These are phyloP conservation scores for Haberlea rhodopensis DNA, from an alignment of 257 asterid genomes.

Conservation along the genomic window DNA sequence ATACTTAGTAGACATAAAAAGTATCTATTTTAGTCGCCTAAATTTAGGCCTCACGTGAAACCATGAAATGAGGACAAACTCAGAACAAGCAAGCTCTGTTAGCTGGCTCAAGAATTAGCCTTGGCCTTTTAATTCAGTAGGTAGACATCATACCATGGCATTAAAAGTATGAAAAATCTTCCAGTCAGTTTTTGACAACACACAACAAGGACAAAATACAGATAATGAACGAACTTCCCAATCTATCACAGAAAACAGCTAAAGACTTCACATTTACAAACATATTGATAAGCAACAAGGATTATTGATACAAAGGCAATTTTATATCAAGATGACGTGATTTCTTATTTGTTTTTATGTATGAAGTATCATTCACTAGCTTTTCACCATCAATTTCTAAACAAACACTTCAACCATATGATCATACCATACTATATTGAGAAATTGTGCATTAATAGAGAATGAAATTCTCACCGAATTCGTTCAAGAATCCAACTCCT, in stretches of 20 bases:
- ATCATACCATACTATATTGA: neutral
- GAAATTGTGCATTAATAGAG: neutral
- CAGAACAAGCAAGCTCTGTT: too few relatives aligned
- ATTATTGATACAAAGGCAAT: neutral
- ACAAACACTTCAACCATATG: neutral
- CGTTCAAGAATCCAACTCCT: conserved; percentile 20
- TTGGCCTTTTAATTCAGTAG: neutral
- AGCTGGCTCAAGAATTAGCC: too few relatives aligned
- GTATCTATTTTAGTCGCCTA: too few relatives aligned
- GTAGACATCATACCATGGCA: neutral
- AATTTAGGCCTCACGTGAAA: too few relatives aligned
- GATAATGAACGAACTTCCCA: too few relatives aligned
- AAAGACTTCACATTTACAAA: neutral
- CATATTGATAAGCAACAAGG: neutral
- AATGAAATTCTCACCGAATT: conserved; percentile 20
- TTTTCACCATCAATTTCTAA: neutral
- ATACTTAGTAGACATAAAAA: too few relatives aligned
- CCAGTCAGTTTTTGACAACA: neutral
- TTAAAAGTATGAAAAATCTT: neutral
- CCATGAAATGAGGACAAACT: neutral
- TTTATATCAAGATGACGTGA: neutral
- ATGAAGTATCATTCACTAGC: neutral
- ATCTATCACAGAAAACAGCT: neutral
- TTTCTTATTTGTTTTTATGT: neutral
- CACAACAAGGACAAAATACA: neutral